phyloP scores from a whole-genome alignment of 2,329 filamentous ascomycete genomes.

The Fusarium piperis region DNA sequence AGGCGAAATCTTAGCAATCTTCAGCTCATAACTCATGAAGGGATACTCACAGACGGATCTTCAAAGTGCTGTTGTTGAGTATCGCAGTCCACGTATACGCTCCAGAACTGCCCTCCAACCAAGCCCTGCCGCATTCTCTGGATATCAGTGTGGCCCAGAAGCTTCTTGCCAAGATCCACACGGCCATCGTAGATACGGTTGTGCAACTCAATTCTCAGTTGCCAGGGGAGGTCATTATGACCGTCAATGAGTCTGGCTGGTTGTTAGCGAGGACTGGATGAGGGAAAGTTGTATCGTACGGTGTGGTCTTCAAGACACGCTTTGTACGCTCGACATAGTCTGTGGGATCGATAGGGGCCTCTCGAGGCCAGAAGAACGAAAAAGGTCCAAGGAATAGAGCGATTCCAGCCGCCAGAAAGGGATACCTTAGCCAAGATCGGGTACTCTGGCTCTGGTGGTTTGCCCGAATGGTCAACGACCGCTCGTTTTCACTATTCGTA shows the following conservation, averaged over 20 bases:
- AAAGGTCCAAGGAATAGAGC: constrained; percentile 10
- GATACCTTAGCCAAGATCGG: neutral
- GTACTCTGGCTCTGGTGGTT: neutral
- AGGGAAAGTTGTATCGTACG: neutral
- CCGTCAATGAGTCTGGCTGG: constrained; percentile 32
- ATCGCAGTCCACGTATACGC: constrained; percentile 40
- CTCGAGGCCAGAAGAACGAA: constrained; percentile 1
- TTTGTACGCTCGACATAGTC: constrained; percentile 17
- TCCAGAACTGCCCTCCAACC: constrained; percentile 46
- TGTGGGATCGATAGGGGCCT: constrained; percentile 8
- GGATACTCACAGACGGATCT: constrained; percentile 31
- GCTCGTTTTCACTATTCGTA: neutral
- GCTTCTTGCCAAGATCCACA: constrained; percentile 19
- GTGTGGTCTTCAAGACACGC: constrained; percentile 11
- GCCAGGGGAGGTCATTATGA: constrained; percentile 45
- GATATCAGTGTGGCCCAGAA: constrained; percentile 42
- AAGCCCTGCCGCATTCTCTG: constrained; percentile 40
- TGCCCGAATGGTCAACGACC: neutral
- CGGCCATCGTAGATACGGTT: constrained; percentile 34
- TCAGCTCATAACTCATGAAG: neutral
- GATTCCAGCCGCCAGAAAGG: neutral
- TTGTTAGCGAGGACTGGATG: constrained; percentile 17
- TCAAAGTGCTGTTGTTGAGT: constrained; percentile 34
- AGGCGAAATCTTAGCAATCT: neutral
- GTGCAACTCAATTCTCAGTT: constrained; percentile 43